Base-by-base conservation (phyloP, 305 asterid species). In the Andrographis paniculata region DNA sequence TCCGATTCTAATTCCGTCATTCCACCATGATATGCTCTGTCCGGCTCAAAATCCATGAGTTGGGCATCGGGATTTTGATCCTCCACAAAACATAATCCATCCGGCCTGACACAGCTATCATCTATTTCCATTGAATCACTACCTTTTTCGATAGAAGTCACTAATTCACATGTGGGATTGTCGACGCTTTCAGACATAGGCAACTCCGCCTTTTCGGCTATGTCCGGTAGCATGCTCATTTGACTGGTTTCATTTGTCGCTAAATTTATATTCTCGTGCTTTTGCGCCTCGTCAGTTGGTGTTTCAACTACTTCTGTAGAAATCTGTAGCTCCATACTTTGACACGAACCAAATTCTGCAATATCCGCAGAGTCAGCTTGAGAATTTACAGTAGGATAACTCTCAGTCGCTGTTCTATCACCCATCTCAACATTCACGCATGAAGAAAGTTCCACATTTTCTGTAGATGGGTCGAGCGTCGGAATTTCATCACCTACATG, bases 51-150 rank as follows among this genome's bases (percentile, higher is more conserved):
- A 49, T 72, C 65, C 35, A 43, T 41, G 45, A 56, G 43, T 45
- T 57, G 45, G 31, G 59, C 30, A 43, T 66, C 92, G 45, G 79
- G 50, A 56, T 16, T 36, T 57, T 14, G 65, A 58, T 14, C 67
- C 47, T 68, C 75, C 56, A 31, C 40, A 35, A 21, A 37, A 59
- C 55, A 52, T 58, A 54, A 56, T 52, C 54, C 75, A 38, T 61
- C 56, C 23, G 40, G 59, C 52, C 52, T 55, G 38, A 17, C 14
- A 40, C 63, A 60, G 35, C 18, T 59, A 31, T 36, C 61, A 41
- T 84, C 72, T 30, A 43, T 54, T 48, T 59, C 77, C 49, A 18
- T 42, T 19, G 60, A 49, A 48, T 58, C 61, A 43, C 39, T 41
- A 8, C 21, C 50, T 45, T 30, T 63, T 1, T 54, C 54, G 40